Conservation (phyloP, 2,329 filamentous ascomycete genomes). For the Clonostachys rosea region DNA sequence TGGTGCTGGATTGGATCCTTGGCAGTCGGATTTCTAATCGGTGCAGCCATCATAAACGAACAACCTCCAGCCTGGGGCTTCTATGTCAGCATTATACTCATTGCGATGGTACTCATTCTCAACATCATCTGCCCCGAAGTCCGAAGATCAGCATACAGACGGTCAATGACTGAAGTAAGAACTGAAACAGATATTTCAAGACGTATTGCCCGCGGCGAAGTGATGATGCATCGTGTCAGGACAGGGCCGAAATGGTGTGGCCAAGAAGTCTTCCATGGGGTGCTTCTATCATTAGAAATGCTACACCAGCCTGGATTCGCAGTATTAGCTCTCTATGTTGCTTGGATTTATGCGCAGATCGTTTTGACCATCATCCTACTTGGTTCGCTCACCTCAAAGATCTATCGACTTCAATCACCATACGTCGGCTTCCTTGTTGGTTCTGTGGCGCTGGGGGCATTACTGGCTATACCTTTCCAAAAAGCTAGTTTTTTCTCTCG, state of each 20-base stretch:
- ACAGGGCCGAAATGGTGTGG: constrained; percentile 74
- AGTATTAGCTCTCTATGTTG: constrained; percentile 67
- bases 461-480: constrained; percentile 68
- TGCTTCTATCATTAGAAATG: constrained; percentile 65
- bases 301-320: constrained; percentile 68
- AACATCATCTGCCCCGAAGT: constrained; percentile 72
- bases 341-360: constrained; percentile 75
- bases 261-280: constrained; percentile 68
- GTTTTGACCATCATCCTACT: constrained; percentile 69
- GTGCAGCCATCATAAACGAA: constrained; percentile 62
- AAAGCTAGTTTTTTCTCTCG: constrained; percentile 67
- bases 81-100: constrained; percentile 65
- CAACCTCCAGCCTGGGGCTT: constrained; percentile 69
- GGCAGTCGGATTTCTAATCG: constrained; percentile 66
- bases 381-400: constrained; percentile 64
- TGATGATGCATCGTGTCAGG: constrained; percentile 70
- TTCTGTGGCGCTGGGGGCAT: constrained; percentile 62
- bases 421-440: constrained; percentile 64
- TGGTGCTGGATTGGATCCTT: constrained; percentile 74
- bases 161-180: constrained; percentile 62
- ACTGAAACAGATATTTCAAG: constrained; percentile 45
- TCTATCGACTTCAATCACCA: constrained; percentile 60
- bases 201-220: constrained; percentile 64
- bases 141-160: constrained; percentile 62
- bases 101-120: constrained; percentile 60